Evolutionary conservation across 805 yeast species (phyloP), one percentile per base, ranked within the genome.

Genomic region (Yamadazyma insecticola): DNA sequence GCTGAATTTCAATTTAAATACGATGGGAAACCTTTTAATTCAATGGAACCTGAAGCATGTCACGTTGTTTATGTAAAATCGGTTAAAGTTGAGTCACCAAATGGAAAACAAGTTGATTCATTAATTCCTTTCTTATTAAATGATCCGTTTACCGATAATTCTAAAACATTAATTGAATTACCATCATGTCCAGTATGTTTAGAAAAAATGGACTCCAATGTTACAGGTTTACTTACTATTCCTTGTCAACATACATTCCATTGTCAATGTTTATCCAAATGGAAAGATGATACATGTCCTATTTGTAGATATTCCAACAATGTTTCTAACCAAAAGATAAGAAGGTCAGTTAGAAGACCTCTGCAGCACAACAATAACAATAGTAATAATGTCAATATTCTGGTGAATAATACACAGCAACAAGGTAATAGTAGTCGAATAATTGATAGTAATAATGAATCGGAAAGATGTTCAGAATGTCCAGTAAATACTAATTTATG

Each of bases 231-330:
- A 8, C 59, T 87, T 5, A 89, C 96, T 0, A 88, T 85, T 20
- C 88, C 92, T 2, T 89, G 96, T 41, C 96, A 86, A 51, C 97
- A 88, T 51, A 85, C 96, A 0, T 88, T 86, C 55, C 96, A 88
- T 53, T 88, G 95, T 44, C 82, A 75, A 44, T 89, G 96, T 51
- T 63, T 88, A 30, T 77, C 86, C 27, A 83, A 81, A 54, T 88
- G 96, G 96, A 75, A 74, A 35, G 95, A 87, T 50, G 92, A 86
- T 37, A 75, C 84, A 16, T 88, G 97, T 51, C 96, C 96, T 0
- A 89, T 88, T 2, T 88, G 96, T 50, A 63, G 97, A 24, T 85
- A 85, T 47, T 77, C 95, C 1, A 81, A 61, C 34, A 56, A 51
- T 32, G 39, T 56, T 5, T 51, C 63, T n/a, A 62, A 60, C 39